Evolutionary conservation across 441 rosid genomes (phyloP), one percentile per base, ranked within the genome.

Genomic region (Mallotus repandus): DNA sequence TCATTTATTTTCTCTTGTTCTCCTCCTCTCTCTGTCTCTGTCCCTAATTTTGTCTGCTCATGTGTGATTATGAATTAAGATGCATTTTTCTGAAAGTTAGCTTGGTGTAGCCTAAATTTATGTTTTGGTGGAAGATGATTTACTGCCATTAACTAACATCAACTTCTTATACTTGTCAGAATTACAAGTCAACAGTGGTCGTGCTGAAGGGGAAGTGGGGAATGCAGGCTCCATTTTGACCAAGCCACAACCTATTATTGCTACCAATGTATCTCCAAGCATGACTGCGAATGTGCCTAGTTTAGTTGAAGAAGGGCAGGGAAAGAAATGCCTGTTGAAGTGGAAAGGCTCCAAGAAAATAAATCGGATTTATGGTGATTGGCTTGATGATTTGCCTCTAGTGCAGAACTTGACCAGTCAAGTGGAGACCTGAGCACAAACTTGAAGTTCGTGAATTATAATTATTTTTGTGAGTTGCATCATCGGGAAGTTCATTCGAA

Each of bases 351-450:
- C 83, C 29, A 90, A 86, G 96, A 93, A 93, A 79, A 89, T 96
- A 72, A 90, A 96, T 41, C 80, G 89, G 49, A 93, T 96, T 52
- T 93, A 96, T 74, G 98, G 85, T 7, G 98, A 93, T 65, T 96
- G 99, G 99, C 91, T 93, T 7, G 97, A 93, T 35, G 99, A 93
- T 84, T 70, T 90, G 78, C 98, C 98, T 46, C 79, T 89, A 68
- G 80, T 75, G 29, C 87, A 78, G 60, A 86, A 81, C 77, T 69
- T 78, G 68, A 82, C 92, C 0, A 86, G 79, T 70, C 89, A 82
- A 76, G 89, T 84, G 16, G 93, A 89, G 87, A 84, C 83, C 77
- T 92, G 89, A 91, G 53, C 32, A 68, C 32, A 21, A 16, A 19
- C 50, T 53, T 21, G 15, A 63, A 48, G 59, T 66, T 72, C 16